Conservation (phyloP, 1,139 yeast species). For the Insectozyma bohioensis region DNA sequence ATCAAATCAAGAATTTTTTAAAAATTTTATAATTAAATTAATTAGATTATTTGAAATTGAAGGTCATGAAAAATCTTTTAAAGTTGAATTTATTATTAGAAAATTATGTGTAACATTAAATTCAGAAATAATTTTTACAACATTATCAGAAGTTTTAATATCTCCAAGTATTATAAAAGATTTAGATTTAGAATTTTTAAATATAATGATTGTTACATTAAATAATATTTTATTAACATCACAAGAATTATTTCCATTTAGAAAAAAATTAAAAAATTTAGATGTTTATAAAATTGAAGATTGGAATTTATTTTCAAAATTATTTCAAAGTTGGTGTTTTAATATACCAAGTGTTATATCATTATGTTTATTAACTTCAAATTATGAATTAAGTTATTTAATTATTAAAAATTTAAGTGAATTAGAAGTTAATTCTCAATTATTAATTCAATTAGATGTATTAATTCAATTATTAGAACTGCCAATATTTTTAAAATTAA, state of each 20-base stretch:
- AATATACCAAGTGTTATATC: constrained; percentile 89
- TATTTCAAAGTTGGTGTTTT: constrained; percentile 91
- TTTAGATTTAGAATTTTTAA: constrained; percentile 67
- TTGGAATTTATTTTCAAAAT: constrained; percentile 67
- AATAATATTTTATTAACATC: constrained; percentile 88
- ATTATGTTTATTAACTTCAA: constrained; percentile 81
- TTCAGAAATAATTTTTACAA: constrained; percentile 80
- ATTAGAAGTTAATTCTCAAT: constrained; percentile 68
- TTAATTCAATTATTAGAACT: constrained; percentile 75
- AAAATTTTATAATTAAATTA: constrained; percentile 71
- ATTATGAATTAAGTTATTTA: constrained; percentile 83
- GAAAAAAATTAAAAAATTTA: constrained; percentile 60
- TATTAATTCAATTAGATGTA: constrained; percentile 76
- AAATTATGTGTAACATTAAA: constrained; percentile 80
- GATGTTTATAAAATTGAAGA: constrained; percentile 56
- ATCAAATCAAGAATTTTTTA: constrained; percentile 76
- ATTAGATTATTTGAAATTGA: constrained; percentile 61
- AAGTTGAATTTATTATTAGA: constrained; percentile 80
- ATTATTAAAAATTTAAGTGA: constrained; percentile 76
- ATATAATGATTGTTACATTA: constrained; percentile 81
- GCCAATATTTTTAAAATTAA: constrained; percentile 84
- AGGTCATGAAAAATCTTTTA: constrained; percentile 39
- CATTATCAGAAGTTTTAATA: constrained; percentile 70
- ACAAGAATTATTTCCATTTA: constrained; percentile 69
- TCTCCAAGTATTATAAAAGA: not conserved